A percentile compares a stretch with the other conserved stretches of the same genome.
Conservation (phyloP, 1,139 yeast species). For the Protomyces inundatus region DNA sequence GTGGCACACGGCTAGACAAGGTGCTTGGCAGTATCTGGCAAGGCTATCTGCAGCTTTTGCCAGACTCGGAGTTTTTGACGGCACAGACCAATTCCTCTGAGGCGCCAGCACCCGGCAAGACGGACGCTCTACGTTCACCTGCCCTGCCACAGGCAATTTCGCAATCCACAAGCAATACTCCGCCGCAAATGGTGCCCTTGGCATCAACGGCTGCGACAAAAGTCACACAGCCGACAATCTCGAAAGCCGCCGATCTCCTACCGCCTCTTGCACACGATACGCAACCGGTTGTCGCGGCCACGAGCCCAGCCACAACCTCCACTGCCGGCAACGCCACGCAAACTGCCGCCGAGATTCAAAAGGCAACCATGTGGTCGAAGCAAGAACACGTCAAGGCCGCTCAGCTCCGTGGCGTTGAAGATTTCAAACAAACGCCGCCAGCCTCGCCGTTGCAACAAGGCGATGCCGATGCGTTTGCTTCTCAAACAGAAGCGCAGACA, state of each 20-base stretch:
- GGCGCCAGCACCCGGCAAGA: not conserved
- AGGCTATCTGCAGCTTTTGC: slow-evolving; percentile 15
- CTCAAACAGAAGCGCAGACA: not conserved
- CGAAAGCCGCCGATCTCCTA: not conserved
- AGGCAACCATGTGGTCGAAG: not conserved
- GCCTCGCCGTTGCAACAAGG: not conserved
- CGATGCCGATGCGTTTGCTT: not conserved
- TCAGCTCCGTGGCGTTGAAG: not conserved
- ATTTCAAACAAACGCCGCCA: not conserved
- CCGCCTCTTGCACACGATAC: not conserved
- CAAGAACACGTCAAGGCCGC: not conserved
- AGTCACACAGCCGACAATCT: not conserved
- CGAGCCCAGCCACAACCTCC: too few species aligned
- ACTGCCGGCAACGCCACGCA: not conserved
- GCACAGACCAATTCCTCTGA: not conserved
- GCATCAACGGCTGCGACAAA: not conserved
- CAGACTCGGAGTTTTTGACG: not conserved
- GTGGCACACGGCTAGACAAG: slow-evolving; percentile 19
- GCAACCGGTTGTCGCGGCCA: not conserved
- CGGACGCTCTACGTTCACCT: not conserved
- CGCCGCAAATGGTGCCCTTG: not conserved
- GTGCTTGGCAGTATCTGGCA: slow-evolving; percentile 20
- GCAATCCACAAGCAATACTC: not conserved
- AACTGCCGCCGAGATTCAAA: not conserved
- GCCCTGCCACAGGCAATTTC: not conserved